Base-by-base conservation (phyloP, 1,284 basidiomycete species). In the Lignosus rhinocerotis region DNA sequence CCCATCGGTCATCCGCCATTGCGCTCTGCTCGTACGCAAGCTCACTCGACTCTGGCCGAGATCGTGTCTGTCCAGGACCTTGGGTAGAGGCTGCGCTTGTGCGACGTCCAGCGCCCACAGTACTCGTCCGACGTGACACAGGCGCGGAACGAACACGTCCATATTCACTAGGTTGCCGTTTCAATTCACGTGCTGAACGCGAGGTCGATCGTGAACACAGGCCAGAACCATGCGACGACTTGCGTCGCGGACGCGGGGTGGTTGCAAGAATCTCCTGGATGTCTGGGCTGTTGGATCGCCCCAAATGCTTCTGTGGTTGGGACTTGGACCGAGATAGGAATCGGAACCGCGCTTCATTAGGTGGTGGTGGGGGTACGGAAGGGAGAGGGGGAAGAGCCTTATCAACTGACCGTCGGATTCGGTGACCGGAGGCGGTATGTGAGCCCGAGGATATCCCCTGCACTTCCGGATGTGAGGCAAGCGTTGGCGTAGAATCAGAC, bases 251-350 rank as follows among this genome's bases (percentile, higher is more conserved):
- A 1, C 78, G 74, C 0, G 80, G 80, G 0, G 80, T 83, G 6
- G 68, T 65, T 0, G 77, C 76, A 17, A 85, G 66, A 58, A 83
- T 80, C 2, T 72, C 61, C 1, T 68, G 59, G 53, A 84, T 80
- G 62, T 84, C 83, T 0, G 83, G 83, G 52, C 78, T 80, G 8
- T 51, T 64, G 48, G 64, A 62, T 56, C 63, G 67, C 62, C 55
- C 59, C 49, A 60, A 54, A 45, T 43, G 59, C 3, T 8, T n/a
- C 58, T 39, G 34, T 25, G 55, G 44, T 34, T 46, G 33, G 30
- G 55, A 51, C 36, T 51, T 45, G 6, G 56, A 56, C 19, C 53
- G 48, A 4, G 57, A 39, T 16, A 60, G 44, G 33, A 56, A 30
- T 10, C 62, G 56, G 16, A 51, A 39, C 17, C 60, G 46, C 21